phyloP scores from a whole-genome alignment of 805 yeast species.

The Kluyveromyces dobzhanskii region DNA sequence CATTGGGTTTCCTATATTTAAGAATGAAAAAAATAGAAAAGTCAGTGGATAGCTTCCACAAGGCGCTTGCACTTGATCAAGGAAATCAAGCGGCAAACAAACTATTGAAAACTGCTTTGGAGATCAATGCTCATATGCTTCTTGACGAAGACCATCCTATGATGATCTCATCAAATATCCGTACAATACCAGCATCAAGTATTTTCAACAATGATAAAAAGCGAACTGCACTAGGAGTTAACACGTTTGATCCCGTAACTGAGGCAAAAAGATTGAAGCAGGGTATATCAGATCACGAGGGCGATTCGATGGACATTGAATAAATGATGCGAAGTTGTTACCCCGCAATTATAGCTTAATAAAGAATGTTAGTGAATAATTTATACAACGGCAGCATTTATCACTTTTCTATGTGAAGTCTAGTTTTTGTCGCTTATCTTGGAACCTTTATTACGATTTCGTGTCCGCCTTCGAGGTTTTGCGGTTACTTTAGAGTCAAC shows the following conservation, averaged over 20 bases:
- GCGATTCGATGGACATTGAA: constrained; percentile 19
- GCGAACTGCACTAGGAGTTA: not conserved
- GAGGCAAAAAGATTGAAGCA: constrained; percentile 9
- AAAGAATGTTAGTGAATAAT: too few species aligned
- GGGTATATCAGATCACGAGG: constrained; percentile 9
- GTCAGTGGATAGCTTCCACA: constrained; percentile 73
- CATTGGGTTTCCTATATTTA: constrained; percentile 77
- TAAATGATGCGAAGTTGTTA: not conserved
- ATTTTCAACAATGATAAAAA: constrained; percentile 4
- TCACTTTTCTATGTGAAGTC: too few species aligned
- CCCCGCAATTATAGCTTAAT: too few species aligned
- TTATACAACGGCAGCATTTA: too few species aligned
- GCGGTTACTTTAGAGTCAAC: too few species aligned
- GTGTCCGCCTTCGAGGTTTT: too few species aligned
- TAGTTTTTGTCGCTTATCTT: too few species aligned
- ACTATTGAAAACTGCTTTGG: constrained; percentile 69
- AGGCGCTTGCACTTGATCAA: constrained; percentile 70
- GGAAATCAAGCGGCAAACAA: constrained; percentile 81
- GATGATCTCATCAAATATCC: constrained; percentile 15
- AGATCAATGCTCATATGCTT: constrained; percentile 36
- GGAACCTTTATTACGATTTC: not conserved
- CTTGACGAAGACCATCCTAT: constrained; percentile 27
- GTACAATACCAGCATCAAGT: constrained; percentile 6
- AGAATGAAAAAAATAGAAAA: constrained; percentile 53
- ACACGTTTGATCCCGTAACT: constrained; percentile 4